Conservation (phyloP, 83 land plant genomes). For the Picea abies region DNA sequence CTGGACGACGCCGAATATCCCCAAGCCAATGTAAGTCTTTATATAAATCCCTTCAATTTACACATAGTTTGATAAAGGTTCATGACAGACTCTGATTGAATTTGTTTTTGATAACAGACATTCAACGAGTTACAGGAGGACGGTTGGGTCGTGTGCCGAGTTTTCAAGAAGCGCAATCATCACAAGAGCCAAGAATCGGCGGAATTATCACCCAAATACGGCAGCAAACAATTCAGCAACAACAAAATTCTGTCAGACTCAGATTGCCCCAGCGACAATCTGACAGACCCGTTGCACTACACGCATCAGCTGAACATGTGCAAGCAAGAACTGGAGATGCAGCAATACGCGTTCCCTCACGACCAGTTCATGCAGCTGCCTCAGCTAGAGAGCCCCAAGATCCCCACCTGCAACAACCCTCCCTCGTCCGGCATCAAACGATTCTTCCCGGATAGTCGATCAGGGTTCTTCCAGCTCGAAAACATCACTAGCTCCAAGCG, state of each 20-base stretch:
- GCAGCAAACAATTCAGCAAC: slow-evolving; percentile 5
- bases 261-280: slow-evolving; percentile 23
- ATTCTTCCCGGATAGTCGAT: neutral
- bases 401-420: slow-evolving; percentile 10
- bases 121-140: slow-evolving; percentile 42
- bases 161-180: slow-evolving; percentile 71
- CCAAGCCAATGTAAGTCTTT: slow-evolving; percentile 9
- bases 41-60: neutral
- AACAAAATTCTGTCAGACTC: neutral
- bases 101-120: neutral
- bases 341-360: slow-evolving; percentile 11
- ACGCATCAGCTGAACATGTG: slow-evolving; percentile 47
- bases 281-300: slow-evolving; percentile 47
- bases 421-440: neutral
- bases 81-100: neutral
- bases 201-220: neutral
- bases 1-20: slow-evolving; percentile 39
- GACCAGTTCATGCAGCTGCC: slow-evolving; percentile 62
- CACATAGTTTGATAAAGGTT: neutral
- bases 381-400: slow-evolving; percentile 46
- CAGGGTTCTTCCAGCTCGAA: neutral
- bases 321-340: slow-evolving; percentile 47
- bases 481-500: neutral
- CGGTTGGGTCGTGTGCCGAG: slow-evolving; percentile 83
- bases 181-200: slow-evolving; percentile 41